Evolutionary conservation across 805 yeast species (phyloP).

Genomic region (Metschnikowia sp.): DNA sequence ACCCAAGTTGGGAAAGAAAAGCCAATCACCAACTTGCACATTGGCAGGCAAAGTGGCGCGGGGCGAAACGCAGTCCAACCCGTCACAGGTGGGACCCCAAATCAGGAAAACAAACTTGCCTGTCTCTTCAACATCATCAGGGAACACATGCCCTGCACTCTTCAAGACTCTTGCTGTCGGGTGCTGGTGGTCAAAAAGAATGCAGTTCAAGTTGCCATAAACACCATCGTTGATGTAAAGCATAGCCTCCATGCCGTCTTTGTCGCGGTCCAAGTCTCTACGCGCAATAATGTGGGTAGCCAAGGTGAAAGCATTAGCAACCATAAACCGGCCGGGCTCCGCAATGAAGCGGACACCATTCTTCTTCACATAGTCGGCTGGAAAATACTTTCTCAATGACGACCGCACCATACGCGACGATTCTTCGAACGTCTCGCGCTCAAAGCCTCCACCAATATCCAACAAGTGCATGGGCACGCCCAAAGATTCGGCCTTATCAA

Average conservation of each 20-base stretch:
- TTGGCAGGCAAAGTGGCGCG: slow-evolving; percentile 52
- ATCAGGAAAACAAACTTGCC: slow-evolving; percentile 51
- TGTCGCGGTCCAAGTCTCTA: slow-evolving; percentile 40
- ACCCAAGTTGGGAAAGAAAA: slow-evolving; percentile 78
- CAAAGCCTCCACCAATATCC: slow-evolving; percentile 96
- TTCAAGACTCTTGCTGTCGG: slow-evolving; percentile 69
- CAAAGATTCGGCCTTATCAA: slow-evolving; percentile 49
- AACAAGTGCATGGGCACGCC: slow-evolving; percentile 53
- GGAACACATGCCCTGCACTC: slow-evolving; percentile 18
- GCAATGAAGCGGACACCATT: slow-evolving; percentile 58
- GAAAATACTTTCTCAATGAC: slow-evolving; percentile 60
- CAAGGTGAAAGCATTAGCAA: slow-evolving; percentile 79
- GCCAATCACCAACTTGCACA: slow-evolving; percentile 86
- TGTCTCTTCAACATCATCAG: slow-evolving; percentile 2
- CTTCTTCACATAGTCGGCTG: slow-evolving; percentile 29
- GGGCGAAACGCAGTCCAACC: slow-evolving; percentile 75
- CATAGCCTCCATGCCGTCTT: slow-evolving; percentile 50
- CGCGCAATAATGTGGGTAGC: slow-evolving; percentile 86
- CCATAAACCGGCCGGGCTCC: slow-evolving; percentile 92
- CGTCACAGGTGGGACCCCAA: slow-evolving; percentile 99
- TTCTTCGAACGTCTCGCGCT: slow-evolving; percentile 54
- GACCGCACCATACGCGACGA: slow-evolving; percentile 55
- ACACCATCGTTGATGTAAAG: slow-evolving; percentile 91
- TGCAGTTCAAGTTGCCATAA: slow-evolving; percentile 93
- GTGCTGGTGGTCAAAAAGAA: slow-evolving; percentile 84